Evolutionary conservation across 208 protist species (phyloP), one percentile per base, ranked within the genome.

Genomic region (Acanthamoeba culbertsoni): DNA sequence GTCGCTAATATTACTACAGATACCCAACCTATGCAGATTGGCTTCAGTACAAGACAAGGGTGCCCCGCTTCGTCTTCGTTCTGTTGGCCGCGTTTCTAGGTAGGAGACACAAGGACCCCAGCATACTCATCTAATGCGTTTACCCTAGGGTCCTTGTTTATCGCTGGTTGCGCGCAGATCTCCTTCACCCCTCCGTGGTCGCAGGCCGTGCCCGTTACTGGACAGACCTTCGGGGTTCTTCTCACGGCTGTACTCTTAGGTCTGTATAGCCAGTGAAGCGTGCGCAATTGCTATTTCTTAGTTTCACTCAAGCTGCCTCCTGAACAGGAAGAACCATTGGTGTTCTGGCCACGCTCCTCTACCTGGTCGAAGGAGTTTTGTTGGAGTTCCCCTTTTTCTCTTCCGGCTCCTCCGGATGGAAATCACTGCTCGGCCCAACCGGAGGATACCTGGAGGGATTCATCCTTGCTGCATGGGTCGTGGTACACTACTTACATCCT

Each of bases 1-100:
- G 28, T 37, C 31, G 10, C n/a, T 63, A n/a, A 63, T n/a, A 7
- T 33, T 14, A 4, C 6, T 4, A 48, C n/a, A 90, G 82, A 12
- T 90, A 90, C 55, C 82, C 82, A 1, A 90, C 82, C 48, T 90
- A 90, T 28, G 82, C 82, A 3, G 82, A 90, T 31, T 90, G 82
- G 82, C 26, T 90, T 0, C 53, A 90, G 55, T 90, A 90, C 55
- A 90, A 90, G 48, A 90, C 82, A 20, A 35, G 33, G 28, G 26
- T 90, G n/a, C 82, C 82, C 4, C 43, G 82, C 33, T 90, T 90
- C 20, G 31, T 90, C 82, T 90, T 90, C 12, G 82, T 90, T 7
- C 42, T 90, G 20, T 26, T 90, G 28, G 82, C 82, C 31, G 82
- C 82, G 12, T 20, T 90, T 23, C 35, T 90, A 10, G 82, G 82